Evolutionary conservation across 2,329 filamentous ascomycete species (phyloP).

Genomic region (Emergomyces pasteurianus): DNA sequence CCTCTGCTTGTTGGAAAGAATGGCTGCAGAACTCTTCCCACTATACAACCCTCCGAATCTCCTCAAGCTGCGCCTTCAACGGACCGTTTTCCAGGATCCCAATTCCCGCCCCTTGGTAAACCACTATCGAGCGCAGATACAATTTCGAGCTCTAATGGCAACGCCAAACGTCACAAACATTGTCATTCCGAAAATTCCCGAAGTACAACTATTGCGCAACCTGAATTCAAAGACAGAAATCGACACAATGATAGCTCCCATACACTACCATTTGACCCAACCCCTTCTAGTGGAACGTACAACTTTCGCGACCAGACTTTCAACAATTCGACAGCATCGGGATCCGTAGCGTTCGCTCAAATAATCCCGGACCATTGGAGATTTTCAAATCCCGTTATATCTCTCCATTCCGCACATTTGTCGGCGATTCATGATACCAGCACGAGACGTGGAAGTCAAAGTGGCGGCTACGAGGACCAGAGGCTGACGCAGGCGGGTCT

Average conservation of each 20-base stretch:
- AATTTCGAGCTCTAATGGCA: conserved; percentile 6
- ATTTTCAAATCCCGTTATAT: conserved; percentile 22
- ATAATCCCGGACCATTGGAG: conserved; percentile 18
- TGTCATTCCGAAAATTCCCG: not conserved
- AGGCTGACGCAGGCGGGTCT: conserved; percentile 32
- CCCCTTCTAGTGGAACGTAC: conserved; percentile 7
- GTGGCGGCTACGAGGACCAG: conserved; percentile 20
- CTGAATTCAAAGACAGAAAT: not conserved
- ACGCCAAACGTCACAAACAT: not conserved
- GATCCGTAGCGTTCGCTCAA: conserved; percentile 28
- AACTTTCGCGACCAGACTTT: not conserved
- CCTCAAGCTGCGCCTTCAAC: conserved; percentile 24
- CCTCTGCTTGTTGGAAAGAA: not conserved
- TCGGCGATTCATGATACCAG: conserved; percentile 18
- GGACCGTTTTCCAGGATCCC: conserved; percentile 28
- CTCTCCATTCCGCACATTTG: conserved; percentile 26
- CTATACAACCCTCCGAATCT: conserved; percentile 12
- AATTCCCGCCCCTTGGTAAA: conserved; percentile 22
- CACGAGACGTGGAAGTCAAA: conserved; percentile 8
- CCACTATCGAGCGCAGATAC: conserved; percentile 4
- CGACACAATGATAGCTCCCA: not conserved
- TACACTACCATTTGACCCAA: not conserved
- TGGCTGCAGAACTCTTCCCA: not conserved
- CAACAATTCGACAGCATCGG: conserved; percentile 13
- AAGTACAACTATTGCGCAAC: not conserved